phyloP scores from a whole-genome alignment of 2,329 filamentous ascomycete species.

The Cercospora zeina region DNA sequence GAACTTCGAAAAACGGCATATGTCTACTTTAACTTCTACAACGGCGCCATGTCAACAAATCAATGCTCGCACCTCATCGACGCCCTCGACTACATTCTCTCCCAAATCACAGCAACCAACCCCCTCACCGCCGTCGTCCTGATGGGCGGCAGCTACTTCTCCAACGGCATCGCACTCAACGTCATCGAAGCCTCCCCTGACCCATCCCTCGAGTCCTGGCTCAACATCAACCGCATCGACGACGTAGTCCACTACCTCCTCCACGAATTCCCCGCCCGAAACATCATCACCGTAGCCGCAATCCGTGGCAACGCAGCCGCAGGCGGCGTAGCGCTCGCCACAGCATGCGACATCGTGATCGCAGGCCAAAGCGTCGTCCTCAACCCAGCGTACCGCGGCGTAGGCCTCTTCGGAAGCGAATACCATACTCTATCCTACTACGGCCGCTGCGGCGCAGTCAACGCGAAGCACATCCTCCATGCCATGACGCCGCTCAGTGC shows the following conservation, averaged over 20 bases:
- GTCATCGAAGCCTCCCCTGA: constrained; percentile 47
- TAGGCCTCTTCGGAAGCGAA: constrained; percentile 45
- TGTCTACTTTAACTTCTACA: constrained; percentile 49
- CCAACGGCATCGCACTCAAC: constrained; percentile 49
- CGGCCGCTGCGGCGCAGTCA: constrained; percentile 42
- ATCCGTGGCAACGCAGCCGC: constrained; percentile 48
- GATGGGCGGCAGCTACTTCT: constrained; percentile 49
- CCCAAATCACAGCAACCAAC: constrained; percentile 33
- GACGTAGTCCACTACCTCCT: constrained; percentile 46
- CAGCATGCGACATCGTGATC: constrained; percentile 43
- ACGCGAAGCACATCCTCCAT: constrained; percentile 39
- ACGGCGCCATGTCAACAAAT: constrained; percentile 47
- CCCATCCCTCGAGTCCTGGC: constrained; percentile 46
- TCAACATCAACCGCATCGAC: constrained; percentile 50
- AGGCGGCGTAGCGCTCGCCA: constrained; percentile 48
- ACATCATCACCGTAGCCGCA: constrained; percentile 45
- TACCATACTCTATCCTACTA: constrained; percentile 47
- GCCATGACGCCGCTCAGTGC: constrained; percentile 46
- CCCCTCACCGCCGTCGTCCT: constrained; percentile 44
- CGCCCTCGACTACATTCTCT: constrained; percentile 43
- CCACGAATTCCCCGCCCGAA: constrained; percentile 42
- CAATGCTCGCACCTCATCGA: constrained; percentile 44
- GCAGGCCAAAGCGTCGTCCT: constrained; percentile 45
- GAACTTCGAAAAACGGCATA: constrained; percentile 41
- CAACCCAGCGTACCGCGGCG: constrained; percentile 47